Evolutionary conservation across 176 grass and related monocot genomes (phyloP).

Genomic region (Eragrostis nindensis): DNA sequence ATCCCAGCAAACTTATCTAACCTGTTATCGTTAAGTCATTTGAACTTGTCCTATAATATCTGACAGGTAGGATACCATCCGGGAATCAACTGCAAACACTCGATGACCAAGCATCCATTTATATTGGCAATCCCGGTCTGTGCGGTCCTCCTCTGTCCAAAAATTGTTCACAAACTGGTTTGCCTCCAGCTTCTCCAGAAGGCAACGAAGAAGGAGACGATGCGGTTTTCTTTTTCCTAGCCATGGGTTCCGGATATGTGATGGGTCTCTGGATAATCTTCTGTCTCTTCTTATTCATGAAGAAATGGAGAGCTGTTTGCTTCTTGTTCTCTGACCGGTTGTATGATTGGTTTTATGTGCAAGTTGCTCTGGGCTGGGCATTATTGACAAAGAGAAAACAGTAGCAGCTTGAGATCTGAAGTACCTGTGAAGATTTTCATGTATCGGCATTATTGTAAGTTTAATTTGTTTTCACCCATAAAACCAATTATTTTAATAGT

Average conservation of each 20-base stretch:
- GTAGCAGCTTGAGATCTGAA: not conserved
- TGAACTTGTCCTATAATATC: not conserved
- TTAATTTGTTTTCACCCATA: too few species aligned
- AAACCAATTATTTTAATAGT: too few species aligned
- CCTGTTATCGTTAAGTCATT: not conserved
- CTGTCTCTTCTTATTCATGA: not conserved
- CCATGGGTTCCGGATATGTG: not conserved
- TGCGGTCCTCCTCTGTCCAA: conserved; percentile 33
- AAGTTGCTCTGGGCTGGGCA: not conserved
- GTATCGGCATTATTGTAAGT: too few species aligned
- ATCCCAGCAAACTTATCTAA: not conserved
- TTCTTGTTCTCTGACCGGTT: not conserved
- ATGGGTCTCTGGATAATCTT: conserved; percentile 30
- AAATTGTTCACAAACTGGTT: not conserved
- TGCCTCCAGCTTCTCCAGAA: not conserved
- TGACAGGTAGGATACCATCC: conserved; percentile 4
- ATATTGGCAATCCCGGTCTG: conserved; percentile 26
- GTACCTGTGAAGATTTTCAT: not conserved
- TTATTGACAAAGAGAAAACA: not conserved
- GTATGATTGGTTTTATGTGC: conserved; percentile 32
- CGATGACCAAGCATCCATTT: not conserved
- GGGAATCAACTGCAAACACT: conserved; percentile 25
- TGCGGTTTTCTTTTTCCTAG: not conserved
- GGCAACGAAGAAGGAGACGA: not conserved
- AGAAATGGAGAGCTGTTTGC: not conserved